A percentile compares a stretch with the other conserved stretches of the same genome.
Evolutionary conservation across 805 yeast species (phyloP).

Genomic region (Yarrowia porcina): DNA sequence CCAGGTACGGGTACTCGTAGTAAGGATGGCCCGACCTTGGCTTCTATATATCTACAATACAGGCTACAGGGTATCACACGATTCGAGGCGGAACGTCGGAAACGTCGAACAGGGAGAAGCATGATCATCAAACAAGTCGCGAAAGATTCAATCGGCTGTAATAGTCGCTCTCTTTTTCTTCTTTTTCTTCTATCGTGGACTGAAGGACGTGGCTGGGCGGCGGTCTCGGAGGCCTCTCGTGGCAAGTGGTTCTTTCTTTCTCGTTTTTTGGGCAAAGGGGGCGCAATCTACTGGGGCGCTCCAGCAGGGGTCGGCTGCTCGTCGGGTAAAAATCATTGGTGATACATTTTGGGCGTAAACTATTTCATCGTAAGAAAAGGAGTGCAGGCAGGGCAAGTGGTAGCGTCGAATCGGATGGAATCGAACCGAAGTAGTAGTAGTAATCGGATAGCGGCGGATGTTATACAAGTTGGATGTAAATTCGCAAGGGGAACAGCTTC

Average conservation of each 20-base stretch:
- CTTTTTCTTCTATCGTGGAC: neutral
- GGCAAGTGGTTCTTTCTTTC: neutral
- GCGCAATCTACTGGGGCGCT: conserved; percentile 16
- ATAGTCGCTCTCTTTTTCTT: neutral
- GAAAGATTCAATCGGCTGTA: neutral
- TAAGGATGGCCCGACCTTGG: too few species aligned
- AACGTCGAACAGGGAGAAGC: neutral
- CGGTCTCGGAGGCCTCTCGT: neutral
- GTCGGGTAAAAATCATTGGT: conserved; percentile 18
- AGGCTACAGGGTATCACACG: neutral
- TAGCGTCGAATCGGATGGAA: neutral
- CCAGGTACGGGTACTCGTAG: too few species aligned
- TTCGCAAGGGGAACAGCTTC: neutral
- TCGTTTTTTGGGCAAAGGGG: neutral
- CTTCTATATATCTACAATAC: conserved; percentile 1
- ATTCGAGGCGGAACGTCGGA: neutral
- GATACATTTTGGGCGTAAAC: conserved; percentile 26
- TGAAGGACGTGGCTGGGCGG: neutral
- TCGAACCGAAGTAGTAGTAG: neutral
- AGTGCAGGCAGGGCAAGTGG: neutral
- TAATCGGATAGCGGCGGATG: neutral
- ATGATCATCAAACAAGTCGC: neutral
- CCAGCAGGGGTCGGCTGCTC: conserved; percentile 26
- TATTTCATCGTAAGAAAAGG: conserved; percentile 14
- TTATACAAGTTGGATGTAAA: neutral